These are phyloP conservation scores for Trapa bicornis DNA, from an alignment of 345 rosid genomes.

Conservation along the genomic window DNA sequence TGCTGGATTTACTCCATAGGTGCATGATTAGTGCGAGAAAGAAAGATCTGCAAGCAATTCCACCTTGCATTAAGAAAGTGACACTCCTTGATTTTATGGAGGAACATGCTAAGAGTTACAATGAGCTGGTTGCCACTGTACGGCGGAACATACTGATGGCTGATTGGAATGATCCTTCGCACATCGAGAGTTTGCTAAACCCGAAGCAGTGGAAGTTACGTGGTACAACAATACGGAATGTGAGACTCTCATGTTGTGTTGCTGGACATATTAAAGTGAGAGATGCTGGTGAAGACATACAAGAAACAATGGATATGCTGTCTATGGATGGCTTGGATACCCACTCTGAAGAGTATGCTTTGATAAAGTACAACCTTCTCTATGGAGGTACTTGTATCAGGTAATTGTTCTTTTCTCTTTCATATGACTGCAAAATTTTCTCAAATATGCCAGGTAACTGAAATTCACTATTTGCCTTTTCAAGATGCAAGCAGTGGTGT, in stretches of 20 bases:
- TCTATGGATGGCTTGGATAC: conserved; percentile 51
- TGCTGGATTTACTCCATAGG: conserved; percentile 61
- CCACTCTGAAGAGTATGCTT: conserved; percentile 50
- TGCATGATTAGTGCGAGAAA: conserved; percentile 96
- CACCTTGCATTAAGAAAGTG: conserved; percentile 83
- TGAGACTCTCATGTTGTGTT: conserved; percentile 92
- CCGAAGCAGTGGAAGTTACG: conserved; percentile 94
- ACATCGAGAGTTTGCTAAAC: conserved; percentile 90
- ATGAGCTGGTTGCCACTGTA: conserved; percentile 86
- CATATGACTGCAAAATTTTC: conserved; percentile 6
- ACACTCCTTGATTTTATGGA: conserved; percentile 58
- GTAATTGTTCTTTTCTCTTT: conserved; percentile 22
- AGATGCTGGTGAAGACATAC: conserved; percentile 81
- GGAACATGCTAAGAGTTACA: conserved; percentile 83
- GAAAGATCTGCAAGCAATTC: conserved; percentile 72
- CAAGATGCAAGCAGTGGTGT: conserved; percentile 95
- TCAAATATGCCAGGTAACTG: conserved; percentile 3
- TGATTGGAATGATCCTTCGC: conserved; percentile 99
- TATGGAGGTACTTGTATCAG: conserved; percentile 78
- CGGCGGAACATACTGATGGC: conserved; percentile 84
- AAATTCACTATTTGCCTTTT: background rate
- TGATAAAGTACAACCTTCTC: conserved; percentile 51
- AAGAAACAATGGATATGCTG: conserved; percentile 84
- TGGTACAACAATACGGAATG: conserved; percentile 53
- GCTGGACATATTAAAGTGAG: conserved; percentile 86